A percentile compares a stretch with the other conserved stretches of the same genome.
Conservation (phyloP, 2,329 filamentous ascomycete genomes). For the Leptographium wingfieldii region DNA sequence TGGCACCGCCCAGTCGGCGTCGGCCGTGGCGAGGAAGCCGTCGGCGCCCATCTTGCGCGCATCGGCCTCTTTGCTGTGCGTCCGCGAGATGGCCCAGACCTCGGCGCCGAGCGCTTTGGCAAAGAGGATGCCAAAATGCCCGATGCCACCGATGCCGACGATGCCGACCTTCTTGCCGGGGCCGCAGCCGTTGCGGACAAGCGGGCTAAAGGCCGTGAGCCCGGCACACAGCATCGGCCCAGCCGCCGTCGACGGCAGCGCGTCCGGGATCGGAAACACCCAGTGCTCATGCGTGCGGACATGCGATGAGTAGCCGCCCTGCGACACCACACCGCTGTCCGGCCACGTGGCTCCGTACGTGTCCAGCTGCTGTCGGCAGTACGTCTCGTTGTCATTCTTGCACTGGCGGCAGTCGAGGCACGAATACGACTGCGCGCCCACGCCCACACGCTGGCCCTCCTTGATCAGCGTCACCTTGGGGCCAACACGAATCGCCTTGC, state of each 20-base stretch:
- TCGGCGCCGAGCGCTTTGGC: constrained; percentile 54
- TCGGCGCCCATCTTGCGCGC: constrained; percentile 46
- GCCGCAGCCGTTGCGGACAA: constrained; percentile 62
- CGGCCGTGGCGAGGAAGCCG: constrained; percentile 44
- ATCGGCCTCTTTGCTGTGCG: constrained; percentile 47
- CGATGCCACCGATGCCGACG: constrained; percentile 59
- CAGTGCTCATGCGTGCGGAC: constrained; percentile 55
- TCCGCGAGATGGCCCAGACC: constrained; percentile 48
- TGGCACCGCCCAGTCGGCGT: constrained; percentile 43
- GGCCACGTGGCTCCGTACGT: constrained; percentile 46
- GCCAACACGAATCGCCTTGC: constrained; percentile 54
- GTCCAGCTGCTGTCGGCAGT: constrained; percentile 47
- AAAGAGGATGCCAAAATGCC: constrained; percentile 59
- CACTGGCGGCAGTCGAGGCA: constrained; percentile 54
- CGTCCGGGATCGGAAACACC: constrained; percentile 64
- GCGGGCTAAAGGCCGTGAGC: constrained; percentile 65
- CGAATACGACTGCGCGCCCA: constrained; percentile 55
- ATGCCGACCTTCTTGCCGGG: constrained; percentile 71
- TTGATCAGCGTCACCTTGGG: constrained; percentile 47
- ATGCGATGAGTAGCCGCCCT: constrained; percentile 39
- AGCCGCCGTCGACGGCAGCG: constrained; percentile 46
- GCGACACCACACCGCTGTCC: constrained; percentile 38
- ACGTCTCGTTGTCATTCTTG: constrained; percentile 54
- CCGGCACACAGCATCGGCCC: constrained; percentile 80
- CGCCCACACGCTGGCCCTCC: constrained; percentile 51